phyloP scores from a whole-genome alignment of 176 grass and related monocot species.

The Pontederia paniculata region DNA sequence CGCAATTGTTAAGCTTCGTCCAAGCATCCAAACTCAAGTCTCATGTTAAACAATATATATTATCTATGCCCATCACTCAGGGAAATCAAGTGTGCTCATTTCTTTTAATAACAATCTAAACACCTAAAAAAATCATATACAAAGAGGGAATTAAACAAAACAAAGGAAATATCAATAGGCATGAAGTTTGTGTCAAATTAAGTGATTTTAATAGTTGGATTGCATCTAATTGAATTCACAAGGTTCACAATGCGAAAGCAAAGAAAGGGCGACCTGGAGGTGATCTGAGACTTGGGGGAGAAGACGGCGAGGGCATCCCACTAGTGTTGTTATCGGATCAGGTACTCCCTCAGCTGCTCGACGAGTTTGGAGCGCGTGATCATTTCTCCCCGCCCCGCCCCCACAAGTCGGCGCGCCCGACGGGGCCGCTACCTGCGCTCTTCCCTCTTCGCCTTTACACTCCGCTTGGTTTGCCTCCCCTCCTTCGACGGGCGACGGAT shows the following conservation, averaged over 20 bases:
- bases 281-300: slow-evolving; percentile 72
- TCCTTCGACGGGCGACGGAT: no score
- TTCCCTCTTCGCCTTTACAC: not conserved
- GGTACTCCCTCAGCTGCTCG: slow-evolving; percentile 77
- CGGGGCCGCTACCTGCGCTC: not conserved
- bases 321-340: slow-evolving; percentile 79
- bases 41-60: no score
- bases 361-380: slow-evolving; percentile 89
- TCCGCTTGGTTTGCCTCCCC: not conserved
- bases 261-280: slow-evolving; percentile 41
- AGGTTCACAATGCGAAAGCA: not conserved
- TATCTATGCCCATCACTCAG: no score
- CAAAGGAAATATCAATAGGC: no score
- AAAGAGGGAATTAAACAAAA: no score
- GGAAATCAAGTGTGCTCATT: no score
- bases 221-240: not conserved
- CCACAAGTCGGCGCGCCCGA: not conserved
- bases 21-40: no score
- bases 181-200: not conserved
- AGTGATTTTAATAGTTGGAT: not conserved
- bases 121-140: no score
- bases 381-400: slow-evolving; percentile 32
- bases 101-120: no score
- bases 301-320: slow-evolving; percentile 42
- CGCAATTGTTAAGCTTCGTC: no score